Conservation (phyloP, 805 yeast species). For the Tetrapisispora pingtungensis region DNA sequence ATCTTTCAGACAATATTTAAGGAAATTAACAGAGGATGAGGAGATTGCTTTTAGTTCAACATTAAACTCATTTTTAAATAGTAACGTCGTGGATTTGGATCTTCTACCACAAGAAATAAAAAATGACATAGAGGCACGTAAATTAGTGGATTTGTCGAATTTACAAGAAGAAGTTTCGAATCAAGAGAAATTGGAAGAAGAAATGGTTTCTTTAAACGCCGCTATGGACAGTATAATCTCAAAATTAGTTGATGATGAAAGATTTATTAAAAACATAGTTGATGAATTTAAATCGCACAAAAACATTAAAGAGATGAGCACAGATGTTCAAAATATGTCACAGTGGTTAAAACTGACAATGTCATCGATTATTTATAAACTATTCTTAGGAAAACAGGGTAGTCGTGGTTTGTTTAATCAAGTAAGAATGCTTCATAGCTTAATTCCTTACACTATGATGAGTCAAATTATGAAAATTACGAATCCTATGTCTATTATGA, state of each 20-base stretch:
- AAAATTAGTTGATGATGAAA: conserved; percentile 36
- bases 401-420: conserved; percentile 68
- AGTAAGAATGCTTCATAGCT: conserved; percentile 55
- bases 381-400: conserved; percentile 49
- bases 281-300: conserved; percentile 48
- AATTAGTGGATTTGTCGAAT: conserved; percentile 38
- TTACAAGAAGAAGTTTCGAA: conserved; percentile 55
- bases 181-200: conserved; percentile 50
- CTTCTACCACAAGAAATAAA: background rate
- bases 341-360: conserved; percentile 72
- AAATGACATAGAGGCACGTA: background rate
- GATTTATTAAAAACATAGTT: conserved; percentile 52
- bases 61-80: conserved; percentile 42
- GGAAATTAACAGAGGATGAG: conserved; percentile 40
- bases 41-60: conserved; percentile 45
- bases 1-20: conserved; percentile 65
- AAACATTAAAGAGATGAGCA: conserved; percentile 46
- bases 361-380: conserved; percentile 70
- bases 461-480: conserved; percentile 71
- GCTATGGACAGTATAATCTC: conserved; percentile 48
- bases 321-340: conserved; percentile 53
- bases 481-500: conserved; percentile 78
- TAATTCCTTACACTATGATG: conserved; percentile 74
- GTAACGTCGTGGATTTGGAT: conserved; percentile 28
- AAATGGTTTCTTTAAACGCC: conserved; percentile 40